These are phyloP conservation scores for Entoloma clypeatum DNA, from an alignment of 1,284 basidiomycete genomes.

Conservation along the genomic window DNA sequence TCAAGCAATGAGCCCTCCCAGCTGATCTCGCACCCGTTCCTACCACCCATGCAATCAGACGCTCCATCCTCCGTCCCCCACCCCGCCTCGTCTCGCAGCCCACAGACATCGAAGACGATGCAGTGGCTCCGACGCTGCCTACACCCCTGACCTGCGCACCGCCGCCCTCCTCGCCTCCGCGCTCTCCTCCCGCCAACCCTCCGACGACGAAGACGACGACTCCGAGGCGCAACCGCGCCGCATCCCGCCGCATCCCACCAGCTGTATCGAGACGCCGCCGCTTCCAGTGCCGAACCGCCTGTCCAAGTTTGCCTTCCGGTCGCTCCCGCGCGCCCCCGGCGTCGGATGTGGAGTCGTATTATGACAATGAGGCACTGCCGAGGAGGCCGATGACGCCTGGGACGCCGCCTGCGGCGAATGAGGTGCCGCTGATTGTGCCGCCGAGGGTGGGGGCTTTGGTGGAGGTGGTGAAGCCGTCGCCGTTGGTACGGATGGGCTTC, in stretches of 20 bases:
- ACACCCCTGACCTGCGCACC: conserved; percentile 9
- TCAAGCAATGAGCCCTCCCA: too few species aligned
- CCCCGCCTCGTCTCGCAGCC: conserved; percentile 15
- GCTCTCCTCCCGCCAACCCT: too few species aligned
- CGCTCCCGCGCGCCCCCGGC: conserved; percentile 20
- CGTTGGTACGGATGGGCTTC: conserved; percentile 15
- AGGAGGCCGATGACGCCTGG: conserved; percentile 16
- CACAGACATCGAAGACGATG: conserved; percentile 18
- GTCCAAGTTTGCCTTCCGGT: conserved; percentile 16
- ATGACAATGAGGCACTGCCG: conserved; percentile 22
- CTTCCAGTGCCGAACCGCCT: conserved; percentile 21
- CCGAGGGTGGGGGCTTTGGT: conserved; percentile 18
- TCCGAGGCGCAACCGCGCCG: conserved; percentile 23
- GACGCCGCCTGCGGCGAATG: conserved; percentile 17
- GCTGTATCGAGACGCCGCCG: conserved; percentile 20
- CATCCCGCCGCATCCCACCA: conserved; percentile 13
- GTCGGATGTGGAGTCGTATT: conserved; percentile 21
- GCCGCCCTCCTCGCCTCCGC: conserved; percentile 4
- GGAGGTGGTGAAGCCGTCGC: conserved; percentile 12
- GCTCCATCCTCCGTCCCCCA: conserved; percentile 17
- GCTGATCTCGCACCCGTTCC: conserved; percentile 1
- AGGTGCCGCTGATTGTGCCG: conserved; percentile 22
- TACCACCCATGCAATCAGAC: conserved; percentile 7
- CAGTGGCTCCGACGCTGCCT: conserved; percentile 25
- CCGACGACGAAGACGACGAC: conserved; percentile 18